These are phyloP conservation scores for Collybia sp. DNA, from an alignment of 768 basidiomycete genomes.

Conservation along the genomic window DNA sequence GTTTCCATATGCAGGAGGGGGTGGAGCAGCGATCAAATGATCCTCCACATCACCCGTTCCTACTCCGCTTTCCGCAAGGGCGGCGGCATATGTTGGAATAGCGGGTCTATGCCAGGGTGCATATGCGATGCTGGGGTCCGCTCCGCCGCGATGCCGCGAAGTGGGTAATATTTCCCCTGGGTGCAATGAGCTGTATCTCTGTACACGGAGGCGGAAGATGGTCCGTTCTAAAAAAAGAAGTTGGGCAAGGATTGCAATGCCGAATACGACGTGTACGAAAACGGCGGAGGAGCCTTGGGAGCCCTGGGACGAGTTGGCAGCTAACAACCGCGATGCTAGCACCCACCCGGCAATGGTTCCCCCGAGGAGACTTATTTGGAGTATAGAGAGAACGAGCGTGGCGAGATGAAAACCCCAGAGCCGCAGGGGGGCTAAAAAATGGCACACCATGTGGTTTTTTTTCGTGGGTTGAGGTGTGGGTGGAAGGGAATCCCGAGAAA, in stretches of 20 bases:
- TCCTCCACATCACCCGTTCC: constrained; percentile 79
- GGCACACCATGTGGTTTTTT: constrained; percentile 28
- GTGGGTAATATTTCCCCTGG: constrained; percentile 51
- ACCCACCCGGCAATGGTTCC: constrained; percentile 58
- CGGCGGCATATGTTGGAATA: constrained; percentile 67
- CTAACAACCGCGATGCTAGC: constrained; percentile 22
- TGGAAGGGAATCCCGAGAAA: constrained; percentile 13
- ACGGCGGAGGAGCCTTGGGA: constrained; percentile 28
- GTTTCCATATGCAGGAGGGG: constrained; percentile 76
- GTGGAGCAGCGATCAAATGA: constrained; percentile 57
- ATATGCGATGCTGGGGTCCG: constrained; percentile 32
- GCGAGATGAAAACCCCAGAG: constrained; percentile 40
- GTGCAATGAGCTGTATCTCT: constrained; percentile 55
- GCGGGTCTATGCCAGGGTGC: constrained; percentile 73
- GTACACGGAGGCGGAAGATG: constrained; percentile 60
- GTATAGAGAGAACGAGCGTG: constrained; percentile 36
- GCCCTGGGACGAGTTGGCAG: constrained; percentile 1
- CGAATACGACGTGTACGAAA: constrained; percentile 63
- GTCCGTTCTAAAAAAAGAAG: constrained; percentile 61
- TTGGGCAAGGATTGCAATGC: constrained; percentile 43
- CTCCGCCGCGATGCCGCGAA: constrained; percentile 21
- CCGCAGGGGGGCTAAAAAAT: constrained; percentile 33
- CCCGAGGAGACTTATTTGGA: constrained; percentile 34
- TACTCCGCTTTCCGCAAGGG: constrained; percentile 60
- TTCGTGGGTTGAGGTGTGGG: constrained; percentile 16